A percentile compares a stretch with the other conserved stretches of the same genome.
phyloP scores from a whole-genome alignment of 305 asterid genomes.

The Fraxinus greggii region DNA sequence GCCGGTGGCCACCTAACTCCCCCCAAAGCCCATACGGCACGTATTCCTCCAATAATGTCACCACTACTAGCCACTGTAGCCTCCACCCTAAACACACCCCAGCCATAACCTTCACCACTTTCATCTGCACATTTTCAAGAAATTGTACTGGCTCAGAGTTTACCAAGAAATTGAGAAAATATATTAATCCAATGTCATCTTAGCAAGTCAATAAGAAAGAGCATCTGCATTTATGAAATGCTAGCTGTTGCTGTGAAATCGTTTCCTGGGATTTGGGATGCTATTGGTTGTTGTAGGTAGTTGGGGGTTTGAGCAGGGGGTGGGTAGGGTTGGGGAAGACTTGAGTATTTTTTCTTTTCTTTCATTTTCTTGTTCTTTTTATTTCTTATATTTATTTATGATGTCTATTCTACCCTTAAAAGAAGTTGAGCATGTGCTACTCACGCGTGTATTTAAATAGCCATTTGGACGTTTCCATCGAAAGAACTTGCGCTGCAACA shows the following conservation, averaged over 20 bases:
- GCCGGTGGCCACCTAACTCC: not conserved
- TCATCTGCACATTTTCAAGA: not conserved
- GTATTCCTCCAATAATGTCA: not conserved
- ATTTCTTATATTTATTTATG: not conserved
- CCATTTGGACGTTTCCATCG: not conserved
- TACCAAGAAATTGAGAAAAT: not conserved
- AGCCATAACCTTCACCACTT: not conserved
- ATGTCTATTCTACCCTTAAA: not conserved
- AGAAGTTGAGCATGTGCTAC: not conserved
- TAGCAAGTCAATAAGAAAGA: not conserved
- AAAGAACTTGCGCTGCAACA: not conserved
- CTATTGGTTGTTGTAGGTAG: not conserved
- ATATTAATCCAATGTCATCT: not conserved
- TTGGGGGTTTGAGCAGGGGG: not conserved
- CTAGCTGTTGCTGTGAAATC: not conserved
- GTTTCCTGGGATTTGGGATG: not conserved
- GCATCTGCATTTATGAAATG: not conserved
- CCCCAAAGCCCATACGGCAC: not conserved
- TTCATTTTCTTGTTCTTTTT: not conserved
- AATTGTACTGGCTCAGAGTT: not conserved
- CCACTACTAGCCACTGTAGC: not conserved
- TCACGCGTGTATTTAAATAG: not conserved
- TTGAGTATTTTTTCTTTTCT: not conserved
- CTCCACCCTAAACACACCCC: not conserved
- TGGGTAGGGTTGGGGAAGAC: not conserved